phyloP scores from a whole-genome alignment of 2,329 filamentous ascomycete species.

The Aspergillus versicolor region DNA sequence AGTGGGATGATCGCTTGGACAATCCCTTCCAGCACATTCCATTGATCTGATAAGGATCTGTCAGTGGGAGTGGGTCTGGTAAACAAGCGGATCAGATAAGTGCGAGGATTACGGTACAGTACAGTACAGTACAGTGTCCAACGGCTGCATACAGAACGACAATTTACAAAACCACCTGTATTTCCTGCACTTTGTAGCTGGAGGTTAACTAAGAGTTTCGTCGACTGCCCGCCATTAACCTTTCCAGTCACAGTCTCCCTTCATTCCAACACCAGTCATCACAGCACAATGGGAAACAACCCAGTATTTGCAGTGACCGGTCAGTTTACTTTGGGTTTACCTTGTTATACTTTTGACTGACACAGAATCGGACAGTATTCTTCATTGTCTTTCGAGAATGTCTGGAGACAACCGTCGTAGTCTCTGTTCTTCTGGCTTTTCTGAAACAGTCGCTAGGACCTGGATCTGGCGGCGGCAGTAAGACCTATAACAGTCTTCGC shows the following conservation, averaged over 20 bases:
- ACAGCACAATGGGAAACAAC: neutral
- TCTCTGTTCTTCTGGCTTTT: conserved; percentile 83
- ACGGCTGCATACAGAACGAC: too few relatives aligned
- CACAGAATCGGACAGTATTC: conserved; percentile 57
- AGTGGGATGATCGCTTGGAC: neutral
- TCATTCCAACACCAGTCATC: too few relatives aligned
- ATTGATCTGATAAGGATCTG: too few relatives aligned
- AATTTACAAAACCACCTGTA: too few relatives aligned
- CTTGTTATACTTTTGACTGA: neutral
- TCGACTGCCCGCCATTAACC: too few relatives aligned
- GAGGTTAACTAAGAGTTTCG: too few relatives aligned
- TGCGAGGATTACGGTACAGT: too few relatives aligned
- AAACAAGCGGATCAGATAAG: too few relatives aligned
- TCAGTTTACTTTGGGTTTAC: neutral
- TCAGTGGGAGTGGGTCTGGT: too few relatives aligned
- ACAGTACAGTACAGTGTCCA: too few relatives aligned
- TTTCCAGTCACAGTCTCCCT: too few relatives aligned
- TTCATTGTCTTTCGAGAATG: conserved; percentile 88
- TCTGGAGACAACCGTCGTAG: conserved; percentile 78
- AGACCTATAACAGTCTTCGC: conserved; percentile 66
- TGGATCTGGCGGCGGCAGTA: conserved; percentile 56
- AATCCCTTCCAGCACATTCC: neutral
- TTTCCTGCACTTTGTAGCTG: too few relatives aligned
- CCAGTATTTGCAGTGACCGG: conserved; percentile 17
- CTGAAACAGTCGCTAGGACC: conserved; percentile 76